Conservation (phyloP, 176 grass and related monocot species). For the Dendrocalamus sinicus region DNA sequence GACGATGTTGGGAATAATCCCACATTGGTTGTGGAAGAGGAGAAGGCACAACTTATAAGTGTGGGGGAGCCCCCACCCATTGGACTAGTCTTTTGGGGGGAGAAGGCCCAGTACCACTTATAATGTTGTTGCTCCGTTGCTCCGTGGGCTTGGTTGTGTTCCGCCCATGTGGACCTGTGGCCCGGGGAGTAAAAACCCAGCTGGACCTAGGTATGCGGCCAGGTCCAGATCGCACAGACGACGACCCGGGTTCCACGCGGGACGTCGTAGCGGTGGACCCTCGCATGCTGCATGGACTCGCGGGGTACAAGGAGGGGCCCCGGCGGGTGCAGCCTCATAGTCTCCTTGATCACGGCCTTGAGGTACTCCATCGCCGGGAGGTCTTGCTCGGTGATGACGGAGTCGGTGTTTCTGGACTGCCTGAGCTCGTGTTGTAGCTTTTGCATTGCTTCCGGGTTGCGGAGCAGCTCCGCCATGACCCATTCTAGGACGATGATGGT, state of each 20-base stretch:
- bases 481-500: slow-evolving; percentile 1
- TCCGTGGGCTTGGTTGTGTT: too few relatives aligned
- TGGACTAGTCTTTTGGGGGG: too few relatives aligned
- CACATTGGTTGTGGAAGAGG: too few relatives aligned
- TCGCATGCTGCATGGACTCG: slow-evolving; percentile 3
- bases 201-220: too few relatives aligned
- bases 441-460: neutral
- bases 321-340: slow-evolving; percentile 35
- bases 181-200: too few relatives aligned
- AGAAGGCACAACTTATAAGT: too few relatives aligned
- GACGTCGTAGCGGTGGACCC: neutral
- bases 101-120: too few relatives aligned
- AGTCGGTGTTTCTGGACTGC: neutral
- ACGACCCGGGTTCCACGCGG: neutral
- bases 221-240: too few relatives aligned
- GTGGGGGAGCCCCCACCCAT: too few relatives aligned
- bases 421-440: neutral
- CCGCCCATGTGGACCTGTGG: too few relatives aligned
- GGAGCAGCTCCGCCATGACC: slow-evolving; percentile 23
- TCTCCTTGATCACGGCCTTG: slow-evolving; percentile 32
- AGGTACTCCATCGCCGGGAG: slow-evolving; percentile 19
- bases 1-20: too few relatives aligned
- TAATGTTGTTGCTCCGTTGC: too few relatives aligned
- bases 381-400: neutral
- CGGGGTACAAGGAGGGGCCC: slow-evolving; percentile 1